Evolutionary conservation across 2,329 filamentous ascomycete genomes (phyloP), one percentile per base, ranked within the genome.

Genomic region (Davidsoniella eucalypti): DNA sequence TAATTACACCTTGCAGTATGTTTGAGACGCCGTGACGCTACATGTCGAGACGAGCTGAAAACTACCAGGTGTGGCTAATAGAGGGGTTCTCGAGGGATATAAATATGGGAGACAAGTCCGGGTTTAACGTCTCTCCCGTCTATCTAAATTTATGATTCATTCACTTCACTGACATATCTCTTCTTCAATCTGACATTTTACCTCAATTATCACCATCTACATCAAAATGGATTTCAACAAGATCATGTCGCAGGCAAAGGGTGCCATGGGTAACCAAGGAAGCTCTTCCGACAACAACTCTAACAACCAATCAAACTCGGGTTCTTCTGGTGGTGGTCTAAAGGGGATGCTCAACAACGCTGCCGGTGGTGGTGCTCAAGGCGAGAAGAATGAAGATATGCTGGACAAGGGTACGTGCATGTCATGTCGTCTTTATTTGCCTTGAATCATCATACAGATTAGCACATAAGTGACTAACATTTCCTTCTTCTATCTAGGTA

Each of bases 351-450:
- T 88, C 53, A 85, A 90, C 68, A 61, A 65, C 52, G 70, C 79
- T 56, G 82, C 81, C 17, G 85, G 85, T 36, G 85, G 85, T 49
- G 85, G 85, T 37, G 65, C 65, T 33, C 69, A 84, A 64, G 78
- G 80, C 61, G 85, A 90, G 73, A 80, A 86, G 75, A 83, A 87
- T 58, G 84, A 92, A 64, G 84, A 90, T 60, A 67, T 64, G n/a
- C 75, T 92, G 48, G 85, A 92, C 68, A 92, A 92, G 69, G 80
- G 84, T 86, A 55, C 21, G 54, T 54, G 4, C 9, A 7, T 3
- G 41, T 26, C 16, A 10, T 18, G 10, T 25, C 18, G 12, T 17
- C 18, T 44, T 42, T 18, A 10, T 26, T 17, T 10, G 23, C 14
- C 4, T 40, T 21, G n/a, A 8, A 40, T 40, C 38, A 4, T 52